Base-by-base conservation (phyloP, 352 stramenopile genomes). In the Saprolegnia diclina region DNA sequence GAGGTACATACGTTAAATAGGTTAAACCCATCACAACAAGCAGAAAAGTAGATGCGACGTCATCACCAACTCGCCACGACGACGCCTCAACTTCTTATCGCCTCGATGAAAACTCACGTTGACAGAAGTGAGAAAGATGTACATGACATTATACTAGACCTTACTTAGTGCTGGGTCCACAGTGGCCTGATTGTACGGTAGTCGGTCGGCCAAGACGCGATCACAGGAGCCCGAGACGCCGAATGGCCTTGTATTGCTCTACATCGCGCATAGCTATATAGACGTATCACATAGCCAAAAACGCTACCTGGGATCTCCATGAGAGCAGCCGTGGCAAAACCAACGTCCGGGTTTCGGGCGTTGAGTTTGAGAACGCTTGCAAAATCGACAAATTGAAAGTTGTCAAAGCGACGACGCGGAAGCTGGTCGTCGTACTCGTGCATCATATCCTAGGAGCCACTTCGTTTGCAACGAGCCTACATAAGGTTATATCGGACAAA, bases 371-470 rank as follows among this genome's bases (percentile, higher is more conserved):
- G 78, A 40, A 90, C 73, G 45, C 77, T 48, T 54, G 76, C 82
- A 37, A 83, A 87, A 37, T 90, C 77, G 7, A 94, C 79, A 54
- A 91, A 91, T 71, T 89, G 82, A 62, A 92, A 92, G 56, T 94
- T 94, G 64, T 89, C 80, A 40, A 92, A 92, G 19, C 71, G 78
- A 21, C 83, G 81, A 44, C 62, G 57, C 0, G 82, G 81, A 14
- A 94, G 72, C 24, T 72, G 65, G 55, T 85, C 77, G 50, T 88
- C 76, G 67, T 84, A 90, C 48, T 86, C 67, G 35, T 85, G 76
- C 81, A 93, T 90, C 6, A 80, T 72, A 42, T 87, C 78, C 77
- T 82, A 24, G 16, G 9, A 38, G 6, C 7, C 18, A 4, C 29
- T 54, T 18, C 13, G 38, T 67, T 16, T 37, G 7, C 37, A n/a